Evolutionary conservation across 129 eudicot species (phyloP).

Genomic region (Arctium lappa): DNA sequence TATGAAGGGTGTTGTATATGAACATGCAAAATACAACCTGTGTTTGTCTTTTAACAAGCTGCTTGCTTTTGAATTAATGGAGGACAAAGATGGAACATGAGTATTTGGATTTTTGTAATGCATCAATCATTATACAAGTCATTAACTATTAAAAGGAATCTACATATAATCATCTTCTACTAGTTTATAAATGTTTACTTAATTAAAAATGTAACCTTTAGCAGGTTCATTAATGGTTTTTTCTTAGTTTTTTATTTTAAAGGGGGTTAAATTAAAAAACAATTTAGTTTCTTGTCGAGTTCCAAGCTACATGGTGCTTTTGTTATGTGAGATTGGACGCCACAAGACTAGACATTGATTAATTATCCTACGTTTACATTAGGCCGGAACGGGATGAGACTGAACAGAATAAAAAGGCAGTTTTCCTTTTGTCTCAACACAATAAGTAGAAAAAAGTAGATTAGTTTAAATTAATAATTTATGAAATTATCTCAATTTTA

Average conservation of each 20-base stretch:
- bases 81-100: not conserved
- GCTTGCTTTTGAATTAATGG: not conserved
- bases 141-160: not conserved
- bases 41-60: constrained; percentile 21
- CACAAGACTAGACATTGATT: no score
- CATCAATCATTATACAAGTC: constrained; percentile 23
- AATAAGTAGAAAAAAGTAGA: no score
- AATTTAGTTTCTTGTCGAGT: not conserved
- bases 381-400: no score
- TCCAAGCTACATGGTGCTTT: not conserved
- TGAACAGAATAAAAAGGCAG: no score
- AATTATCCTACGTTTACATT: no score
- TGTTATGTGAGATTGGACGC: not conserved
- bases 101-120: constrained; percentile 20
- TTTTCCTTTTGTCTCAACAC: no score
- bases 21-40: constrained; percentile 30
- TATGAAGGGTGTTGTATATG: not conserved
- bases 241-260: not conserved
- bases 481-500: no score
- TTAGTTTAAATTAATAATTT: no score
- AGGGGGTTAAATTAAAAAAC: not conserved
- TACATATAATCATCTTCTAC: not conserved
- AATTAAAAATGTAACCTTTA: not conserved
- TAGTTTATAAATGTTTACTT: not conserved
- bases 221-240: not conserved